Evolutionary conservation across 1,284 basidiomycete genomes (phyloP).

Genomic region (Flammula alnicola): DNA sequence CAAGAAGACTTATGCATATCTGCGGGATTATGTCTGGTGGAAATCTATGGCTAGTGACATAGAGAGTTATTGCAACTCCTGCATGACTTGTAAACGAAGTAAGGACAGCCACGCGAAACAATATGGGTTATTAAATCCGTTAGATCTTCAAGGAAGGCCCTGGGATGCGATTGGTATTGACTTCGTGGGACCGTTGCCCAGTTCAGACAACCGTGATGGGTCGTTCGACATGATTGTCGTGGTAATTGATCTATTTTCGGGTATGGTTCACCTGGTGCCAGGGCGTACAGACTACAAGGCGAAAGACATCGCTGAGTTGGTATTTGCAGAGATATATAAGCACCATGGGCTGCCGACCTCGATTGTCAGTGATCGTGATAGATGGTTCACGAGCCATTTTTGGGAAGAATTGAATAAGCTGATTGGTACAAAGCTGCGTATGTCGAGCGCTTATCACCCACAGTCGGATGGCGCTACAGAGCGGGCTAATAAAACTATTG

Average conservation of each 20-base stretch:
- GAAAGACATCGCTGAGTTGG: slow-evolving; percentile 39
- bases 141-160: slow-evolving; percentile 31
- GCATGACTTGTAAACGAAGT: slow-evolving; percentile 29
- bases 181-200: slow-evolving; percentile 30
- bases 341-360: slow-evolving; percentile 41
- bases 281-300: slow-evolving; percentile 35
- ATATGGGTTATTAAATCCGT: slow-evolving; percentile 40
- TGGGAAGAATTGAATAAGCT: too few species aligned
- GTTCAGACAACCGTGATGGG: slow-evolving; percentile 21
- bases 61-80: slow-evolving; percentile 29
- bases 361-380: slow-evolving; percentile 49
- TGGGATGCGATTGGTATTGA: slow-evolving; percentile 46
- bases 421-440: too few species aligned
- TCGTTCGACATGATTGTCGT: slow-evolving; percentile 27
- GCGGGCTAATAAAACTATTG: too few species aligned
- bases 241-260: slow-evolving; percentile 42
- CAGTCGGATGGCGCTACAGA: too few species aligned
- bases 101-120: slow-evolving; percentile 32
- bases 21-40: slow-evolving; percentile 41
- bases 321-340: slow-evolving; percentile 42
- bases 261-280: slow-evolving; percentile 39
- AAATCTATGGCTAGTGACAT: slow-evolving; percentile 30
- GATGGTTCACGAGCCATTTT: too few species aligned
- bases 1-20: slow-evolving; percentile 32
- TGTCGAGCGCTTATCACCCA: too few species aligned